Evolutionary conservation across 2,329 filamentous ascomycete genomes (phyloP).

Genomic region (Aspergillus sp.): DNA sequence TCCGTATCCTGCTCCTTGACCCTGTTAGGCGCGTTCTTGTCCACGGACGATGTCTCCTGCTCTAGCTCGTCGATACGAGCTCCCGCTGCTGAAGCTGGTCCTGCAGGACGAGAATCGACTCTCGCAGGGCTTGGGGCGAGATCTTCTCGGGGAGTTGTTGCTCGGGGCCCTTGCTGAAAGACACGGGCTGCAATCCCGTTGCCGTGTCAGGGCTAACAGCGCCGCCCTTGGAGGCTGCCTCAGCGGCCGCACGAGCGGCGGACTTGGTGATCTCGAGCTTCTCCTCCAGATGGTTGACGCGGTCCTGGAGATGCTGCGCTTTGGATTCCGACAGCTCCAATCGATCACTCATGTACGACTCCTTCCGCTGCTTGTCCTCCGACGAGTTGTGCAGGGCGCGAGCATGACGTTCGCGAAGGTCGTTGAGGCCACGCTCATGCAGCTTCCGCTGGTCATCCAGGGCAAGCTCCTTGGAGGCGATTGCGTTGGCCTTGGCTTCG

Average conservation of each 20-base stretch:
- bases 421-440: constrained; percentile 66
- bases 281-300: constrained; percentile 75
- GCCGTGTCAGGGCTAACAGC: constrained; percentile 33
- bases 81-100: constrained; percentile 95
- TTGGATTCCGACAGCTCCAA: constrained; percentile 77
- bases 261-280: constrained; percentile 84
- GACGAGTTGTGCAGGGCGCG: constrained; percentile 62
- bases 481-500: constrained; percentile 54
- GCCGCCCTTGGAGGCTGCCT: constrained; percentile 55
- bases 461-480: constrained; percentile 46
- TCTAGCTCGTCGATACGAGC: constrained; percentile 79
- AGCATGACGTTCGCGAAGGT: constrained; percentile 66
- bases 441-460: constrained; percentile 53
- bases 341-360: constrained; percentile 71
- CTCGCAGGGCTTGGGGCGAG: constrained; percentile 85
- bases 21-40: constrained; percentile 70
- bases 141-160: constrained; percentile 64
- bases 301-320: constrained; percentile 76
- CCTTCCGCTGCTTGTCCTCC: constrained; percentile 74
- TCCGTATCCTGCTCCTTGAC: constrained; percentile 89
- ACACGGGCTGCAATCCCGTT: constrained; percentile 40
- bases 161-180: constrained; percentile 37
- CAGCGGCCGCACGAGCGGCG: constrained; percentile 72
- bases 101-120: constrained; percentile 92
- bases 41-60: constrained; percentile 57